phyloP scores from a whole-genome alignment of 768 basidiomycete genomes.

The Rhizopogon sp. region DNA sequence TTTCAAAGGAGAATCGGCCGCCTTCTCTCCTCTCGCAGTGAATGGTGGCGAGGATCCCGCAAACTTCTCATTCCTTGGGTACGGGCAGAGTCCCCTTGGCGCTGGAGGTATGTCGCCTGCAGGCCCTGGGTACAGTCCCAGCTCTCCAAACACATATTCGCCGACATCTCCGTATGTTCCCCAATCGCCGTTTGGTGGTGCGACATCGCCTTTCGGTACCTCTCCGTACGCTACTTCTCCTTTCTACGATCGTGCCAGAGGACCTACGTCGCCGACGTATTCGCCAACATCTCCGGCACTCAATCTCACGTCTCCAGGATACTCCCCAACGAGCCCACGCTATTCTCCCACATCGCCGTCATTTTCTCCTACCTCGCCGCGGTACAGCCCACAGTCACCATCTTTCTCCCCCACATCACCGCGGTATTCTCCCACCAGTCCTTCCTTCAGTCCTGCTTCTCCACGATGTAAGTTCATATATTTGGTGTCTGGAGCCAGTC shows the following conservation, averaged over 20 bases:
- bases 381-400: conserved; percentile 86
- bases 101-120: conserved; percentile 88
- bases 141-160: conserved; percentile 85
- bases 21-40: conserved; percentile 92
- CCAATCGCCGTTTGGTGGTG: conserved; percentile 78
- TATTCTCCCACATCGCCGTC: conserved; percentile 83
- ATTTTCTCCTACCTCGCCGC: conserved; percentile 81
- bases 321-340: conserved; percentile 66
- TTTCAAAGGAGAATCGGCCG: conserved; percentile 81
- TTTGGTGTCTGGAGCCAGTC: background rate
- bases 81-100: conserved; percentile 81
- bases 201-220: conserved; percentile 77
- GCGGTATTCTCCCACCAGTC: conserved; percentile 84
- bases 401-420: conserved; percentile 90
- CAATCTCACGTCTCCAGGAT: conserved; percentile 74
- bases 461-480: conserved; percentile 63
- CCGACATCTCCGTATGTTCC: conserved; percentile 89
- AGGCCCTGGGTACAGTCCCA: conserved; percentile 84
- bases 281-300: conserved; percentile 85
- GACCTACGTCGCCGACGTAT: conserved; percentile 76
- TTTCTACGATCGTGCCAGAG: conserved; percentile 64
- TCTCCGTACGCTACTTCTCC: conserved; percentile 85
- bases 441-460: conserved; percentile 91
- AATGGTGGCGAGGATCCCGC: conserved; percentile 81
- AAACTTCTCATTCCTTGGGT: conserved; percentile 69